Conservation (phyloP, 805 yeast species). For the Komagataella kurtzmanii region DNA sequence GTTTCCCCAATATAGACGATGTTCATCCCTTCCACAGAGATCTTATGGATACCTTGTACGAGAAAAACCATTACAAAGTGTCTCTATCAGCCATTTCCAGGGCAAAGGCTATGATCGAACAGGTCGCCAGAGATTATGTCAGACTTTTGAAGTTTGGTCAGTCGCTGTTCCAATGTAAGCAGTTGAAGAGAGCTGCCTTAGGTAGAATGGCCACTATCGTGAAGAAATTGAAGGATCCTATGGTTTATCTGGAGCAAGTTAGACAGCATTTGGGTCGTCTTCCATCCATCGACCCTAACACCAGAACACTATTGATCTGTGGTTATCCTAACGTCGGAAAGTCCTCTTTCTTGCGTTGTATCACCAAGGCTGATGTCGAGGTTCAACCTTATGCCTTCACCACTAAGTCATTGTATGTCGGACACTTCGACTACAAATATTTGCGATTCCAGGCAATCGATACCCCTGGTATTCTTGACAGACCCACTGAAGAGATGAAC, state of each 20-base stretch:
- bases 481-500: constrained; percentile 99
- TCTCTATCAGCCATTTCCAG: constrained; percentile 89
- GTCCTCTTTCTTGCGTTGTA: constrained; percentile 83
- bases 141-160: constrained; percentile 94
- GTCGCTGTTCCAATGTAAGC: constrained; percentile 96
- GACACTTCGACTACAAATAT: constrained; percentile 97
- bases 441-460: constrained; percentile 97
- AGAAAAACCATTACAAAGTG: constrained; percentile 95
- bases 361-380: constrained; percentile 97
- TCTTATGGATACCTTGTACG: constrained; percentile 93
- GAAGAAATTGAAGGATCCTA: constrained; percentile 90
- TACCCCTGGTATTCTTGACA: constrained; percentile 96
- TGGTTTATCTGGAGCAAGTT: constrained; percentile 90
- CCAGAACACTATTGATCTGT: constrained; percentile 92
- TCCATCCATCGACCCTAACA: constrained; percentile 96
- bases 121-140: constrained; percentile 89
- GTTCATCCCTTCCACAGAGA: constrained; percentile 98
- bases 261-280: constrained; percentile 98
- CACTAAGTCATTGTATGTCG: constrained; percentile 92
- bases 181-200: constrained; percentile 93
- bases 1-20: constrained; percentile 94
- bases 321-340: constrained; percentile 99
- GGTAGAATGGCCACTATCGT: constrained; percentile 99
- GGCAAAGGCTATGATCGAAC: constrained; percentile 90
- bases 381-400: constrained; percentile 99